A percentile compares a stretch with the other conserved stretches of the same genome.
These are phyloP conservation scores for Calonectria crousiana DNA, from an alignment of 2,329 filamentous ascomycete genomes.

Conservation along the genomic window DNA sequence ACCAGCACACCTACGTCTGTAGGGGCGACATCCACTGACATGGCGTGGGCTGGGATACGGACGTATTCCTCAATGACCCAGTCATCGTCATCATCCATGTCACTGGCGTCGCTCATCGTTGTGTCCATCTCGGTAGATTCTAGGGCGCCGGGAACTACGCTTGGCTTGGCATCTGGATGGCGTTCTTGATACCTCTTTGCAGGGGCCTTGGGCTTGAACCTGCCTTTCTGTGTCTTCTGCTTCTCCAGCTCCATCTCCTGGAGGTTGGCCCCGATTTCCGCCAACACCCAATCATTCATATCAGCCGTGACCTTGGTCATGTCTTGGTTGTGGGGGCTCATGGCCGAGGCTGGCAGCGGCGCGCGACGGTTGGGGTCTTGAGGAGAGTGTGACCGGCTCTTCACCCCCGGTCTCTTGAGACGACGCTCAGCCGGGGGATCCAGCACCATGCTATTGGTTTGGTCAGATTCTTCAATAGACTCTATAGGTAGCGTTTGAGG, in stretches of 20 bases:
- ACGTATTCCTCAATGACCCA: constrained; percentile 76
- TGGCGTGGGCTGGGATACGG: constrained; percentile 66
- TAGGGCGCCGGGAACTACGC: constrained; percentile 14
- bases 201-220: constrained; percentile 68
- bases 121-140: constrained; percentile 46
- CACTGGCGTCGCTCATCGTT: constrained; percentile 54
- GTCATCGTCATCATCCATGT: constrained; percentile 63
- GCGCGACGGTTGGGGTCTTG: constrained; percentile 34
- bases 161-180: constrained; percentile 56
- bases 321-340: constrained; percentile 54
- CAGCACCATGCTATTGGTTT: constrained; percentile 12
- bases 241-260: constrained; percentile 59
- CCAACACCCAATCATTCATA: constrained; percentile 70
- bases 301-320: constrained; percentile 65
- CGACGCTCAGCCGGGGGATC: constrained; percentile 36
- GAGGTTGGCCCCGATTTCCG: constrained; percentile 68
- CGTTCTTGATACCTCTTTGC: constrained; percentile 67
- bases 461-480: constrained; percentile 2
- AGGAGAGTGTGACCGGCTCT: constrained; percentile 41
- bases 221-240: constrained; percentile 49
- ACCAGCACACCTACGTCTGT: constrained; percentile 68
- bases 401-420: constrained; percentile 51
- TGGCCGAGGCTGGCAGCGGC: constrained; percentile 50
- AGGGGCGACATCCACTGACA: constrained; percentile 60
- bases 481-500: constrained; percentile 25